Conservation (phyloP, 2,329 filamentous ascomycete genomes). For the Trichoderma endophyticum region DNA sequence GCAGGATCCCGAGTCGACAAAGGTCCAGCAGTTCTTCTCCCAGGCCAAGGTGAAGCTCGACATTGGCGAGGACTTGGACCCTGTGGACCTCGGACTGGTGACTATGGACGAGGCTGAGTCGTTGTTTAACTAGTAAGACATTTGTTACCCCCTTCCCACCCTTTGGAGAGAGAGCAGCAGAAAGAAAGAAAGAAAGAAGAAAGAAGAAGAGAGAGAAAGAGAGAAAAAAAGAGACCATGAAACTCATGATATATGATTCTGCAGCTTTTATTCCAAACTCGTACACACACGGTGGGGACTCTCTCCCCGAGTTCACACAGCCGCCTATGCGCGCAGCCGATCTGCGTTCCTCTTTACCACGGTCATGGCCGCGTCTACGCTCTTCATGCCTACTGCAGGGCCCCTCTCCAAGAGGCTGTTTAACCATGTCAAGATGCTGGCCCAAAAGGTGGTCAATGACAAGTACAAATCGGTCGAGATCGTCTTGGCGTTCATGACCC, state of each 20-base stretch:
- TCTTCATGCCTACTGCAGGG: slow-evolving; percentile 62
- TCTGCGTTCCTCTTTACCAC: slow-evolving; percentile 72
- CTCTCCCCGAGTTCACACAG: slow-evolving; percentile 63
- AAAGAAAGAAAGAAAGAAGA: neutral
- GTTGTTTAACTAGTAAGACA: slow-evolving; percentile 14
- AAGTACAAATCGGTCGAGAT: slow-evolving; percentile 70
- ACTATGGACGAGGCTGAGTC: slow-evolving; percentile 58
- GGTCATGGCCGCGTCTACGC: slow-evolving; percentile 63
- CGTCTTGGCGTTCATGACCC: slow-evolving; percentile 71
- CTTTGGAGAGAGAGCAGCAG: neutral
- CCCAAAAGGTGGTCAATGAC: slow-evolving; percentile 57
- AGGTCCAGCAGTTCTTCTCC: slow-evolving; percentile 64
- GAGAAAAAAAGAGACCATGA: neutral
- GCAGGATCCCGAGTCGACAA: slow-evolving; percentile 27
- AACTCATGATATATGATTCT: neutral
- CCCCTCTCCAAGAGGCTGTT: slow-evolving; percentile 64
- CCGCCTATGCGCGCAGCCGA: slow-evolving; percentile 61
- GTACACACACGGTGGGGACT: slow-evolving; percentile 73
- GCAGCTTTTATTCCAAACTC: slow-evolving; percentile 65
- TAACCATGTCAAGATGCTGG: slow-evolving; percentile 61
- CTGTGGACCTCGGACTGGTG: slow-evolving; percentile 66
- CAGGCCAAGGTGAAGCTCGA: slow-evolving; percentile 62
- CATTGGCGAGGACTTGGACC: slow-evolving; percentile 61
- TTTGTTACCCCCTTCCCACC: neutral
- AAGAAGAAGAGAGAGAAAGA: neutral